Evolutionary conservation across 73 alveolate genomes (phyloP), one percentile per base, ranked within the genome.

Genomic region (Paramecium caudatum): DNA sequence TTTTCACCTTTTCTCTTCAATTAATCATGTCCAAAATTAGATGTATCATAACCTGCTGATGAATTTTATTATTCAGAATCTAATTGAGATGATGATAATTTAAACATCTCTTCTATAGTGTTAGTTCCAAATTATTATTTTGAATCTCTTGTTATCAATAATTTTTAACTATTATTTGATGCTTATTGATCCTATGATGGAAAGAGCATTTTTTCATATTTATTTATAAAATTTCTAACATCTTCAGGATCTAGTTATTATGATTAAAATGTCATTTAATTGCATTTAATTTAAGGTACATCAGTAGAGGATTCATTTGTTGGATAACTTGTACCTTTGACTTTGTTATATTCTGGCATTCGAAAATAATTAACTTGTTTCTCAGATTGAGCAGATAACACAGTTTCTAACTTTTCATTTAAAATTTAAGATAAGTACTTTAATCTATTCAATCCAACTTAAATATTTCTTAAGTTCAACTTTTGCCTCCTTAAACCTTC

Each of bases 401-500:
- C 80, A 16, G 30, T 55, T 55, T 55, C 80, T 55, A 55, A 55
- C 80, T 55, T 27, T n/a, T n/a, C 23, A 55, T 9, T 55, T 27
- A 27, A 55, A 55, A 55, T 2, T 21, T 25, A 27, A 19, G 37
- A 19, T 55, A 27, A 21, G 7, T 55, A 55, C 80, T 55, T 55
- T 55, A 7, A 55, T 55, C n/a, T 55, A 43, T 55, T 55, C 80
- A 23, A 55, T 55, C 80, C 80, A 55, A 23, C 80, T 55, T 55
- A 55, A 55, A 55, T 55, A 55, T 55, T 55, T 55, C 30, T 55
- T 55, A 27, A 55, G 30, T 55, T 55, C 80, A 23, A 55, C 30
- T 55, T 55, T 55, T 23, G 80, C 80, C 30, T 55, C 80, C 17
- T 55, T 55, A 55, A 55, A 55, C n/a, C 80, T 55, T 55, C 80